A percentile compares a stretch with the other conserved stretches of the same genome.
These are phyloP conservation scores for Cyclanthera cordifolia DNA, from an alignment of 306 rosid species.

Conservation along the genomic window DNA sequence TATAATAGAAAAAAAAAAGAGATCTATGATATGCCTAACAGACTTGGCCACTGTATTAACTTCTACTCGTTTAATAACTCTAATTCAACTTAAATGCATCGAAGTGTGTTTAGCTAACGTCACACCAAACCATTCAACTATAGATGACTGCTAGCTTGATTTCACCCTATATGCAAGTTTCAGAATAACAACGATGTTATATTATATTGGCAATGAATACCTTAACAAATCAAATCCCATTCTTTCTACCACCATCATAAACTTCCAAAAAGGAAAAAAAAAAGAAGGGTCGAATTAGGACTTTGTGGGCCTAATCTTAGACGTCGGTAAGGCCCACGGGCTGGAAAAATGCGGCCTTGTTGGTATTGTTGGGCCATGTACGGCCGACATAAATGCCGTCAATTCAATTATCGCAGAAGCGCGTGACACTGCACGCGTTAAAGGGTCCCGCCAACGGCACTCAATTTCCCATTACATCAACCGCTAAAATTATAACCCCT, in stretches of 20 bases:
- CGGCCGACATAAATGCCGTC: slow-evolving; percentile 16
- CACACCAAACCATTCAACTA: no score
- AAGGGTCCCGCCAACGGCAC: not conserved
- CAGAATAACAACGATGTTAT: not conserved
- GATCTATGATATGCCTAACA: no score
- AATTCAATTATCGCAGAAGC: not conserved
- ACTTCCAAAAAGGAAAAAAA: not conserved
- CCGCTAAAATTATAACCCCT: not conserved
- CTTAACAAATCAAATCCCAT: not conserved
- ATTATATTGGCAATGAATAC: not conserved
- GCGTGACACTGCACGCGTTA: slow-evolving; percentile 9
- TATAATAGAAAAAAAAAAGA: no score
- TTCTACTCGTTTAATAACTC: no score
- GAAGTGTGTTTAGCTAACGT: no score
- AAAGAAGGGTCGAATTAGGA: not conserved
- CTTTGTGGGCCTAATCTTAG: not conserved
- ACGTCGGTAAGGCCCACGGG: not conserved
- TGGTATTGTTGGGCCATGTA: not conserved
- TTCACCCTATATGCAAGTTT: no score
- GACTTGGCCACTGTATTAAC: no score
- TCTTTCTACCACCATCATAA: not conserved
- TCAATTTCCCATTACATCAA: not conserved
- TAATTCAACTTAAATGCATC: no score
- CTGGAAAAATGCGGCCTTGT: not conserved
- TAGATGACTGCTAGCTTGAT: no score